Evolutionary conservation across 2,329 filamentous ascomycete species (phyloP).

Genomic region (Dichotomopilus funicola): DNA sequence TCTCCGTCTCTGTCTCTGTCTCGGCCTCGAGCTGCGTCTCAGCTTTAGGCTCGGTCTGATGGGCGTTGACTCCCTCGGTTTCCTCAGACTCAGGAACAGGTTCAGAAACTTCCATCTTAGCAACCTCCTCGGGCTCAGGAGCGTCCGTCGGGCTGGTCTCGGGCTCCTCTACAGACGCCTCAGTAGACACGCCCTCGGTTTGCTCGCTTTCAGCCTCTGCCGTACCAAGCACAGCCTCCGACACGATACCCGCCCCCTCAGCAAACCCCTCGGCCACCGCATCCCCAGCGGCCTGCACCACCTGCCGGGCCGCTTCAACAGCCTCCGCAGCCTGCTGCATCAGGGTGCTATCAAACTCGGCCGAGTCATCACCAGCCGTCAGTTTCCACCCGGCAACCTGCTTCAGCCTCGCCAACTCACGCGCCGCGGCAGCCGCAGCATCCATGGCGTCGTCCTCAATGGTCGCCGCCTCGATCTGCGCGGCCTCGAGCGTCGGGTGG

Average conservation of each 20-base stretch:
- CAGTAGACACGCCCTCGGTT: not conserved
- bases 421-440: constrained; percentile 69
- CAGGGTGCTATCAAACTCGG: constrained; percentile 68
- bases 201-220: not conserved
- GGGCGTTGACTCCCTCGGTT: too few relatives aligned
- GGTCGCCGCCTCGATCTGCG: constrained; percentile 50
- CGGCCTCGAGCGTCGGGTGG: constrained; percentile 63
- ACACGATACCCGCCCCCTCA: constrained; percentile 18
- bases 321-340: constrained; percentile 44
- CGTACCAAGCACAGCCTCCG: constrained; percentile 13
- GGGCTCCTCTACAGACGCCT: not conserved
- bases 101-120: not conserved
- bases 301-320: constrained; percentile 15
- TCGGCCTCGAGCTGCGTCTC: not conserved
- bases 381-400: constrained; percentile 83
- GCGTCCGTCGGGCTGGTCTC: not conserved
- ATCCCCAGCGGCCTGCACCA: constrained; percentile 20
- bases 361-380: constrained; percentile 61
- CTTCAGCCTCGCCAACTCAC: constrained; percentile 74
- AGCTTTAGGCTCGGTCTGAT: not conserved
- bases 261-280: constrained; percentile 31
- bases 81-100: not conserved
- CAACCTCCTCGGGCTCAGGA: not conserved
- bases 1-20: too few relatives aligned
- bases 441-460: constrained; percentile 76